These are phyloP conservation scores for Nidula niveotomentosa DNA, from an alignment of 1,284 basidiomycete species.

Conservation along the genomic window DNA sequence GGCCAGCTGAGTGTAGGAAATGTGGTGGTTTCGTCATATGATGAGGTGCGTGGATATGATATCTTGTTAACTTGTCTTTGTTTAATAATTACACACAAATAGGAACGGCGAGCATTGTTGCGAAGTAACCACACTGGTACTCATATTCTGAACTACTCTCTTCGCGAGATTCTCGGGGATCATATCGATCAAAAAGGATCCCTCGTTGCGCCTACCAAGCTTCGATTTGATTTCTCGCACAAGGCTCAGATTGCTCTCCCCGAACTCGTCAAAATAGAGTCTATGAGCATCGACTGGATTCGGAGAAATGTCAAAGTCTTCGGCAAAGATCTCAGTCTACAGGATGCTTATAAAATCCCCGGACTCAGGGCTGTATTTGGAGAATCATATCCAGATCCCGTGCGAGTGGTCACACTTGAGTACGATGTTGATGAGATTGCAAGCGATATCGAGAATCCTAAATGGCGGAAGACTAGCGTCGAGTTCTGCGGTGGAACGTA, in stretches of 20 bases:
- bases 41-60: conserved; percentile 48
- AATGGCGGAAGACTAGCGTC: conserved; percentile 89
- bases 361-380: conserved; percentile 97
- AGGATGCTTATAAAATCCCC: conserved; percentile 83
- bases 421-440: conserved; percentile 87
- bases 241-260: conserved; percentile 79
- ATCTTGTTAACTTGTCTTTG: conserved; percentile 6
- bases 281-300: conserved; percentile 88
- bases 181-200: conserved; percentile 99
- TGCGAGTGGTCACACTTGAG: conserved; percentile 91
- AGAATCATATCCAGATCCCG: conserved; percentile 97
- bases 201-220: conserved; percentile 91
- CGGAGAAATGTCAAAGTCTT: conserved; percentile 86
- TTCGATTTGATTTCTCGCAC: conserved; percentile 99
- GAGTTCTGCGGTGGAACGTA: conserved; percentile 99
- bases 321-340: conserved; percentile 86
- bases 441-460: conserved; percentile 83
- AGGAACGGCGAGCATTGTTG: conserved; percentile 93
- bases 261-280: conserved; percentile 86
- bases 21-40: conserved; percentile 55
- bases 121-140: conserved; percentile 99
- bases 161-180: conserved; percentile 93
- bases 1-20: conserved; percentile 40
- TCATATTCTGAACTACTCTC: conserved; percentile 94
- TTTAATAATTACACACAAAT: no score